Evolutionary conservation across 2,329 filamentous ascomycete genomes (phyloP).

Genomic region (Fusarium marasasianum): DNA sequence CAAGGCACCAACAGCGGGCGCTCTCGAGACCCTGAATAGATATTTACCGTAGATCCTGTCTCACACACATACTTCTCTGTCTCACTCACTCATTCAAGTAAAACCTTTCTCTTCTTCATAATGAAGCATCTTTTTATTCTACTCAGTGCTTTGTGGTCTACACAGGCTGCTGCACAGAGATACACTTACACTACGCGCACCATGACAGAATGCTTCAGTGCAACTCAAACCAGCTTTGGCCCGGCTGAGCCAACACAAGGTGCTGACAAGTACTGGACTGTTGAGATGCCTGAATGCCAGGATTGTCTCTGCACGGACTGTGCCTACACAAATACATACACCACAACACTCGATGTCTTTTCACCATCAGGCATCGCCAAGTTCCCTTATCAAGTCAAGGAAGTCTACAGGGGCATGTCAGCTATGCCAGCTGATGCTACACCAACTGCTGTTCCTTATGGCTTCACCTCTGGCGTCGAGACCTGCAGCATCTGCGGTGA

Average conservation of each 20-base stretch:
- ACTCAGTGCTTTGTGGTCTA: constrained; percentile 10
- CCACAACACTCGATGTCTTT: constrained; percentile 39
- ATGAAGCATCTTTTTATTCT: constrained; percentile 32
- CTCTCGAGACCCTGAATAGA: constrained; percentile 20
- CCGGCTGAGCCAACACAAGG: constrained; percentile 37
- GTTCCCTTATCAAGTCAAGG: constrained; percentile 36
- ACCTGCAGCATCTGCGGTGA: constrained; percentile 36
- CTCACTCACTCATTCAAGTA: not conserved
- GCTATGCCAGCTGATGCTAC: constrained; percentile 28
- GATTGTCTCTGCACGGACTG: constrained; percentile 36
- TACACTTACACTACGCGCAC: constrained; percentile 41
- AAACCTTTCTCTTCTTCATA: not conserved
- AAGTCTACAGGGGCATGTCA: constrained; percentile 42
- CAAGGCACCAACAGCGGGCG: constrained; percentile 17
- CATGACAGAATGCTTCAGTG: constrained; percentile 40
- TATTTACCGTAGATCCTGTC: constrained; percentile 35
- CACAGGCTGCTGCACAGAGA: constrained; percentile 29
- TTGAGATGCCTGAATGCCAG: constrained; percentile 40
- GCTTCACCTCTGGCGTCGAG: constrained; percentile 33
- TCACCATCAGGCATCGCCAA: constrained; percentile 27
- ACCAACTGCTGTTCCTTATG: constrained; percentile 34
- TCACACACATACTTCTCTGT: constrained; percentile 13
- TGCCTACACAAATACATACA: constrained; percentile 38
- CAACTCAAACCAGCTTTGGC: constrained; percentile 36
- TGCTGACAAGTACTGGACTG: constrained; percentile 32